These are phyloP conservation scores for Globisporangium nodosum DNA, from an alignment of 352 stramenopile species.

Conservation along the genomic window DNA sequence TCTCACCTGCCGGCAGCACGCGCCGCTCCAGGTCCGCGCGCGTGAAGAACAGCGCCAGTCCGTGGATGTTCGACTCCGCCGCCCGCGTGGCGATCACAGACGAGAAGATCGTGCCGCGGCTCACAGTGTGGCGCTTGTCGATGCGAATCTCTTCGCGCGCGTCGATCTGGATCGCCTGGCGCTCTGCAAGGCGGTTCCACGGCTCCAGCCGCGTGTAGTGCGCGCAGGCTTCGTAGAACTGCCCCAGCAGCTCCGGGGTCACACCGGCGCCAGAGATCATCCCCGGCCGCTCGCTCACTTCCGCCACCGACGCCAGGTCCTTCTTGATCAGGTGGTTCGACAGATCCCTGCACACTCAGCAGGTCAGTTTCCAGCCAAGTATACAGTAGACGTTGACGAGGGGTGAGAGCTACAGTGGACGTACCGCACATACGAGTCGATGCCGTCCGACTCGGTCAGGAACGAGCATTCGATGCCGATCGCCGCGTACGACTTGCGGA, in stretches of 20 bases:
- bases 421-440: constrained; percentile 79
- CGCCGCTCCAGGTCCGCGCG: constrained; percentile 68
- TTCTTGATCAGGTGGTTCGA: constrained; percentile 79
- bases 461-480: constrained; percentile 84
- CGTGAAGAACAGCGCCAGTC: constrained; percentile 77
- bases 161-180: constrained; percentile 78
- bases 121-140: constrained; percentile 52
- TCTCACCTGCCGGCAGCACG: constrained; percentile 57
- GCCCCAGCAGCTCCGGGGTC: constrained; percentile 45
- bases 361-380: no score
- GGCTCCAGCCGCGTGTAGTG: constrained; percentile 61
- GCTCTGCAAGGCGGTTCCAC: constrained; percentile 62
- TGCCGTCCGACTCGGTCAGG: constrained; percentile 79
- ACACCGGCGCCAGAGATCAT: constrained; percentile 49
- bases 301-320: constrained; percentile 69
- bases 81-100: constrained; percentile 66
- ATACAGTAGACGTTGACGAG: no score
- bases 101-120: constrained; percentile 58
- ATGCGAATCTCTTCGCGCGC: constrained; percentile 59
- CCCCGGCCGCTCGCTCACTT: constrained; percentile 69
- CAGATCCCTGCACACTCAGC: constrained; percentile 36
- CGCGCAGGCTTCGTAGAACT: constrained; percentile 62
- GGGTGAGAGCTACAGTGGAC: constrained; percentile 5
- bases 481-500: constrained; percentile 69
- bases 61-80: constrained; percentile 52